These are phyloP conservation scores for Bromus sterilis DNA, from an alignment of 176 grass and related monocot species.

Conservation along the genomic window DNA sequence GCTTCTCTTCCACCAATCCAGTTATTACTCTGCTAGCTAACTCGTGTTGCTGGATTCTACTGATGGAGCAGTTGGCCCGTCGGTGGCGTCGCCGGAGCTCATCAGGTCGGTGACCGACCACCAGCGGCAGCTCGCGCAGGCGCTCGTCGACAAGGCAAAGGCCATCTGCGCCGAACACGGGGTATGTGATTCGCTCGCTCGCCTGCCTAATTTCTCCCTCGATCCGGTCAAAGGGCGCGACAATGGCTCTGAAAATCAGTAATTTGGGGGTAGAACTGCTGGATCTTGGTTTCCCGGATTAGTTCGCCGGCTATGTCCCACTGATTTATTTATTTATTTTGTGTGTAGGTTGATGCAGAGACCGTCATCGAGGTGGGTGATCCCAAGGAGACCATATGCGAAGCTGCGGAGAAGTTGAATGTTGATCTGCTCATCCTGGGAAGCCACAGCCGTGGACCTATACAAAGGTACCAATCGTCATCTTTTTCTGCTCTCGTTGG, in stretches of 20 bases:
- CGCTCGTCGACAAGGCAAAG: constrained; percentile 9
- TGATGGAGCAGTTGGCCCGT: neutral
- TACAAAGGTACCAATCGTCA: neutral
- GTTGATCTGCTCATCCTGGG: constrained; percentile 63
- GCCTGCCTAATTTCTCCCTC: neutral
- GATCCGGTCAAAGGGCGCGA: neutral
- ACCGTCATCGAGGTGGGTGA: constrained; percentile 27
- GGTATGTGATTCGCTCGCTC: neutral
- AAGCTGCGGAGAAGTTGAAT: constrained; percentile 42
- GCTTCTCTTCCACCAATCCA: neutral
- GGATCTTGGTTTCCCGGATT: neutral
- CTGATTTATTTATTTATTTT: neutral
- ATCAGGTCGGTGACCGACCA: neutral
- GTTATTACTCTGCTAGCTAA: neutral
- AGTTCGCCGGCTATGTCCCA: neutral
- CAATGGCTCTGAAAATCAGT: neutral
- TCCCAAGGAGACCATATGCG: constrained; percentile 64
- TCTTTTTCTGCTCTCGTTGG: neutral
- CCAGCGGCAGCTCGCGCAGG: neutral
- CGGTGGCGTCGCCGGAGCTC: constrained; percentile 7
- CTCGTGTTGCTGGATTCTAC: neutral
- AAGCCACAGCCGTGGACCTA: constrained; percentile 50
- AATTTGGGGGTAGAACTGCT: neutral
- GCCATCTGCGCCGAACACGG: neutral
- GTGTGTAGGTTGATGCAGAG: neutral